Percentiles rank a stretch among this genome's conserved stretches.
Conservation (phyloP, 2,329 filamentous ascomycete species). For the Epichloe bromicola region DNA sequence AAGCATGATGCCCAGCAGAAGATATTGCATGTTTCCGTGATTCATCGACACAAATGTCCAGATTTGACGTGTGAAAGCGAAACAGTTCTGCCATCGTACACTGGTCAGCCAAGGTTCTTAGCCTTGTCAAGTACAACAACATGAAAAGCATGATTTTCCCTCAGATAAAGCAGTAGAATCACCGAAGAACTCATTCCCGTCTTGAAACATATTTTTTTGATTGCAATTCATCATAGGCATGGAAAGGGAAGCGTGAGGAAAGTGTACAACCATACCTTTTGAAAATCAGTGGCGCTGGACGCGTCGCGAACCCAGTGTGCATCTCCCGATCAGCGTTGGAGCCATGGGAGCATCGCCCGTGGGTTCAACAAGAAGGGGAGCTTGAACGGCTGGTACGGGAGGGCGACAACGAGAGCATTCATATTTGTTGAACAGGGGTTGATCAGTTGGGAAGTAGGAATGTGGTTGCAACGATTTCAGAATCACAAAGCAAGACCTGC, state of each 20-base stretch:
- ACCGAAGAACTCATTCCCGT: constrained; percentile 23
- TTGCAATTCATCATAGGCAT: constrained; percentile 9
- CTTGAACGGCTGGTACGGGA: constrained; percentile 9
- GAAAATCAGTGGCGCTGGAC: neutral
- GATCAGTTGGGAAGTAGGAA: neutral
- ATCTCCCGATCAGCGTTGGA: constrained; percentile 1
- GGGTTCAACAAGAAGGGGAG: neutral
- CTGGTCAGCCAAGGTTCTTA: neutral
- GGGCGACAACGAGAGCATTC: constrained; percentile 12
- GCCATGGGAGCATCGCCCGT: neutral
- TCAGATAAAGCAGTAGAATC: constrained; percentile 15
- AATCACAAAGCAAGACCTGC: neutral
- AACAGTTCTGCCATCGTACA: neutral
- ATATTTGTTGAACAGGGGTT: constrained; percentile 5
- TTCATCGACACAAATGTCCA: too few species aligned
- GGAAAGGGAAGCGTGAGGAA: neutral
- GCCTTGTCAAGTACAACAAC: neutral
- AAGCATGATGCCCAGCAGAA: too few species aligned
- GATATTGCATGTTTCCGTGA: too few species aligned
- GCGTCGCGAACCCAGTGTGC: neutral
- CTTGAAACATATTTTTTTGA: constrained; percentile 23
- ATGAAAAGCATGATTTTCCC: neutral
- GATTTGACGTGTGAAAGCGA: neutral
- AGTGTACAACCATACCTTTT: neutral
- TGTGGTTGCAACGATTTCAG: neutral